Percentiles rank a stretch among this genome's conserved stretches.
phyloP scores from a whole-genome alignment of 495 filamentous ascomycete genomes.

The Cladorrhinum samala region DNA sequence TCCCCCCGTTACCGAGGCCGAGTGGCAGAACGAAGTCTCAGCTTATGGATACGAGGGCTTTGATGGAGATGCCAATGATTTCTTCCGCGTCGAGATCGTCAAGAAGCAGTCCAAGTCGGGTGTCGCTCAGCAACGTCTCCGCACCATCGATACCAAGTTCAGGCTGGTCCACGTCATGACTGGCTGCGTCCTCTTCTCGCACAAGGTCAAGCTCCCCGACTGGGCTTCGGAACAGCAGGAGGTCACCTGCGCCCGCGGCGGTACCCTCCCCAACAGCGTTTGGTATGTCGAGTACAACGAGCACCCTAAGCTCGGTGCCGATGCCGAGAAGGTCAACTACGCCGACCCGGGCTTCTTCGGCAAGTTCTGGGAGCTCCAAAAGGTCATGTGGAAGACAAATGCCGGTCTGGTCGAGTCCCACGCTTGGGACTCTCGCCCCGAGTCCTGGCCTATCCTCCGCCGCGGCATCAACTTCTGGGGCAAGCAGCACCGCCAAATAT shows the following conservation, averaged over 20 bases:
- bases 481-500: conserved; percentile 86
- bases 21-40: conserved; percentile 98
- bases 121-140: conserved; percentile 73
- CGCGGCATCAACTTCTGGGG: conserved; percentile 99
- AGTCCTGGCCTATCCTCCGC: conserved; percentile 85
- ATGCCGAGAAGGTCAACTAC: conserved; percentile 92
- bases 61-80: conserved; percentile 91
- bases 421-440: conserved; percentile 93
- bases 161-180: conserved; percentile 93
- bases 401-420: conserved; percentile 94
- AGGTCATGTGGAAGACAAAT: conserved; percentile 99
- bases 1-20: conserved; percentile 93
- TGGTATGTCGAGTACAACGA: conserved; percentile 93
- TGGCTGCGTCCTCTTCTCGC: conserved; percentile 91
- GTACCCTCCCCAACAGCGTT: conserved; percentile 88
- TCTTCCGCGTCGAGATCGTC: conserved; percentile 91
- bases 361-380: conserved; percentile 99
- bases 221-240: conserved; percentile 98
- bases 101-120: conserved; percentile 78
- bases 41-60: conserved; percentile 98
- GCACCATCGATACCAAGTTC: conserved; percentile 97
- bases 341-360: conserved; percentile 90
- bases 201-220: conserved; percentile 96
- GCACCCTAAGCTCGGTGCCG: conserved; percentile 65
- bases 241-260: conserved; percentile 91